Percentiles rank a stretch among this genome's conserved stretches.
These are phyloP conservation scores for Colletotrichum cuscutae DNA, from an alignment of 2,329 filamentous ascomycete genomes.

Conservation along the genomic window DNA sequence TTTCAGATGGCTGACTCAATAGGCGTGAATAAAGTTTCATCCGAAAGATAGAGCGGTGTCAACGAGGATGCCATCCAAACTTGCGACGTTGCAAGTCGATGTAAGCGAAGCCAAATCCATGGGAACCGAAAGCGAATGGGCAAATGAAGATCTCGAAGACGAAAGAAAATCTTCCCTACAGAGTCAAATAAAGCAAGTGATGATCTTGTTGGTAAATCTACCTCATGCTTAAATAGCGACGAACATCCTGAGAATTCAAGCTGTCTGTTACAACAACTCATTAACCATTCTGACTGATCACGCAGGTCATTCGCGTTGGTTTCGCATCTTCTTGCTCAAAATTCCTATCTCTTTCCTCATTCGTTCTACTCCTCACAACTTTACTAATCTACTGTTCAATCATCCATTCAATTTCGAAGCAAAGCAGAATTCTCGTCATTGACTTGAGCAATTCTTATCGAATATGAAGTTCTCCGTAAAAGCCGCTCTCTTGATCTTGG, in stretches of 20 bases:
- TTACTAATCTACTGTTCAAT: too few species aligned
- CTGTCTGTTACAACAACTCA: too few species aligned
- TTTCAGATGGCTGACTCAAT: neutral
- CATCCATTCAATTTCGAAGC: too few species aligned
- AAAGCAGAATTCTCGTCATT: neutral
- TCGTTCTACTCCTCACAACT: too few species aligned
- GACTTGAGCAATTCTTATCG: fast-evolving
- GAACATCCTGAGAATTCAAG: too few species aligned
- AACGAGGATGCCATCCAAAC: neutral
- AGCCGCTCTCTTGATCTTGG: neutral
- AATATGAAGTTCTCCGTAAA: neutral
- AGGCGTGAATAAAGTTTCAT: neutral
- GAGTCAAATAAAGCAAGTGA: too few species aligned
- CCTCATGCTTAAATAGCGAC: too few species aligned
- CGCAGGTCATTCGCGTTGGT: too few species aligned
- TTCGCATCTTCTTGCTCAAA: neutral
- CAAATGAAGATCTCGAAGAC: neutral
- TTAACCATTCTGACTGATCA: too few species aligned
- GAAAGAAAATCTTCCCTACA: too few species aligned
- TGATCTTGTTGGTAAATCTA: too few species aligned
- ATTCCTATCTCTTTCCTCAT: neutral
- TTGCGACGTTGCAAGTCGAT: neutral
- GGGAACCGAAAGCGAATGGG: neutral
- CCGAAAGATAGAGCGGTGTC: neutral
- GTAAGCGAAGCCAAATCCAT: neutral